Base-by-base conservation (phyloP, 176 grass and related monocot species). In the Zea luxurians region DNA sequence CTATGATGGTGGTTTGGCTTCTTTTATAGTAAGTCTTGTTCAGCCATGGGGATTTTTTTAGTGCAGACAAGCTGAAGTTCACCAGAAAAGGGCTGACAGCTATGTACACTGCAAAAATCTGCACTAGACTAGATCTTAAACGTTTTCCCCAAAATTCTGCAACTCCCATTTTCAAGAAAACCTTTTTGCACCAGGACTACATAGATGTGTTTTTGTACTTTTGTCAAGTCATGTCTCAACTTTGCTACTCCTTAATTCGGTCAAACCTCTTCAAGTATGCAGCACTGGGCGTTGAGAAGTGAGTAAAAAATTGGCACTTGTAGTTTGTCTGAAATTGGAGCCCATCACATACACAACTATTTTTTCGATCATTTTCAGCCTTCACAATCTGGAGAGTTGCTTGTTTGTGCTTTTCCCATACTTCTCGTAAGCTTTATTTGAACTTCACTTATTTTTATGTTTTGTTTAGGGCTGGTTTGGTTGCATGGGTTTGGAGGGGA, bases 361-460 rank as follows among this genome's bases (percentile, higher is more conserved):
- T 79, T 21, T 63, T 61, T 6, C 4, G 54, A 15, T 73, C 13
- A 84, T 66, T 74, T 86, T 83, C 91, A 97, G 94, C 80, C 89
- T 97, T 82, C 79, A 97, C 79, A 97, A 93, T 68, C 70, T 97
- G 84, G 94, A 97, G 76, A 93, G 91, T 66, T 97, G 94, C 72
- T 86, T 97, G 61, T 97, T 97, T 86, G 94, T 97, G 35, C 94
- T 97, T 80, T 97, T 97, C 38, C 91, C 94, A 59, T 97, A 97
- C 73, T 97, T 97, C 76, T 97, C 94, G 94, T 93, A 93, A 97
- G 89, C 21, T 7, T 79, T 68, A 57, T 66, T 87, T 55, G 68
- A 16, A 57, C 11, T 78, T n/a, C 41, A 2, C 73, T 83, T 17
- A 68, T 10, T 80, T 40, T 80, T 42, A 52, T 6, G 16, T 86